Conservation (phyloP, 805 yeast species). For the Wickerhamiella kazuoi region DNA sequence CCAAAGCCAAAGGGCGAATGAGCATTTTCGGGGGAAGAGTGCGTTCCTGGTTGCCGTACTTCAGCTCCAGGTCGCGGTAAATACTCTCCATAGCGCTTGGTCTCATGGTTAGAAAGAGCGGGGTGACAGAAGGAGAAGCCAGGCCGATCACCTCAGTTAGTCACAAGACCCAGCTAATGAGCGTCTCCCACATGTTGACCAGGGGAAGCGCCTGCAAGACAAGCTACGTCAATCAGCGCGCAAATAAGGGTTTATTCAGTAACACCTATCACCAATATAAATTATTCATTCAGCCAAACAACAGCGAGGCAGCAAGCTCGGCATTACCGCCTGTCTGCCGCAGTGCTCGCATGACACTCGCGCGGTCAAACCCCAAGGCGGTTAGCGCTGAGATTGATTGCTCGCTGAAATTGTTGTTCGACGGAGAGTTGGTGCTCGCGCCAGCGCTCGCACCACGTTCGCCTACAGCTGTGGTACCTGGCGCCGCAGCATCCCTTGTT, state of each 20-base stretch:
- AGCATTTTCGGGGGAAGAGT: constrained; percentile 38
- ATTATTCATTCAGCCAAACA: constrained; percentile 35
- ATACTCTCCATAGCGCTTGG: constrained; percentile 15
- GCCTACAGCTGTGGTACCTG: background rate
- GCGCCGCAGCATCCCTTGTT: background rate
- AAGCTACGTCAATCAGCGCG: no score
- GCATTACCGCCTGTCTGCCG: constrained; percentile 54
- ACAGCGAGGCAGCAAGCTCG: constrained; percentile 68
- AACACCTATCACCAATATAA: no score
- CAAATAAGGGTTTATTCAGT: no score
- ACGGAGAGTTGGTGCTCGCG: constrained; percentile 1
- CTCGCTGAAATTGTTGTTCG: constrained; percentile 20
- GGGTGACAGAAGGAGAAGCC: no score
- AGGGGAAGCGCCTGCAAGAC: background rate
- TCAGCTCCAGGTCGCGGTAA: constrained; percentile 13
- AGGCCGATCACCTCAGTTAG: no score
- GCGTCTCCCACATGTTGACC: background rate
- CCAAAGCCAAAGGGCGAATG: constrained; percentile 61
- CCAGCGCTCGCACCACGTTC: background rate
- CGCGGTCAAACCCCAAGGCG: constrained; percentile 52
- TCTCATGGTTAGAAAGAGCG: constrained; percentile 12
- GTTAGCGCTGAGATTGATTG: constrained; percentile 30
- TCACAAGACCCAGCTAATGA: background rate
- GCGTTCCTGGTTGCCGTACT: constrained; percentile 12
- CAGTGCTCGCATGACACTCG: constrained; percentile 49